Evolutionary conservation across 2,329 filamentous ascomycete species (phyloP).

Genomic region (Beauveria bassiana): DNA sequence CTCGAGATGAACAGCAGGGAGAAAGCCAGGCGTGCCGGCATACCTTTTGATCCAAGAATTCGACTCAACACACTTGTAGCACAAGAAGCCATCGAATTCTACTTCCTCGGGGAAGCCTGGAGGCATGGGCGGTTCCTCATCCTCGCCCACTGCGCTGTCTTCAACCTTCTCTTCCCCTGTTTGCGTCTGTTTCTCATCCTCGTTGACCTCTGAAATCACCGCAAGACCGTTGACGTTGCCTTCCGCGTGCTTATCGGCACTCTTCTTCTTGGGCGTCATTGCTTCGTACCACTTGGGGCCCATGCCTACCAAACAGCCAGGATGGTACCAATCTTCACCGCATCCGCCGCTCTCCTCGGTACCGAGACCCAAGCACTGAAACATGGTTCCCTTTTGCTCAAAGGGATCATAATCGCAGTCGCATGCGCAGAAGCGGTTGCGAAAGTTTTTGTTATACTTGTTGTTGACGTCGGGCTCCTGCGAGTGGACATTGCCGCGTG

Average conservation of each 20-base stretch:
- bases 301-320: constrained; percentile 80
- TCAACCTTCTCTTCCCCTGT: constrained; percentile 24
- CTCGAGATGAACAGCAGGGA: constrained; percentile 57
- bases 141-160: constrained; percentile 37
- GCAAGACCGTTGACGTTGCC: constrained; percentile 27
- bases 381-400: constrained; percentile 94
- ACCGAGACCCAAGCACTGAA: constrained; percentile 85
- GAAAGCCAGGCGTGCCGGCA: constrained; percentile 70
- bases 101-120: constrained; percentile 85
- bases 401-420: constrained; percentile 80
- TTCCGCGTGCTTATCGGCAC: constrained; percentile 11
- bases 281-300: constrained; percentile 64
- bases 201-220: constrained; percentile 43
- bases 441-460: constrained; percentile 93
- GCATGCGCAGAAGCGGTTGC: constrained; percentile 87
- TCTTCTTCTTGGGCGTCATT: constrained; percentile 26
- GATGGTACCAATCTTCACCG: constrained; percentile 97
- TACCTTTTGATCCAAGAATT: constrained; percentile 91
- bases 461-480: constrained; percentile 67
- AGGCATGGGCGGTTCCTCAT: constrained; percentile 62
- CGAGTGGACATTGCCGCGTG: constrained; percentile 68
- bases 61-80: constrained; percentile 85
- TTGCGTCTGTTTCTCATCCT: constrained; percentile 18
- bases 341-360: constrained; percentile 76
- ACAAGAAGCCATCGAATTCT: constrained; percentile 82